Percentiles rank a stretch among this genome's conserved stretches.
phyloP scores from a whole-genome alignment of 768 basidiomycete species.

The Termitomyces sp. region DNA sequence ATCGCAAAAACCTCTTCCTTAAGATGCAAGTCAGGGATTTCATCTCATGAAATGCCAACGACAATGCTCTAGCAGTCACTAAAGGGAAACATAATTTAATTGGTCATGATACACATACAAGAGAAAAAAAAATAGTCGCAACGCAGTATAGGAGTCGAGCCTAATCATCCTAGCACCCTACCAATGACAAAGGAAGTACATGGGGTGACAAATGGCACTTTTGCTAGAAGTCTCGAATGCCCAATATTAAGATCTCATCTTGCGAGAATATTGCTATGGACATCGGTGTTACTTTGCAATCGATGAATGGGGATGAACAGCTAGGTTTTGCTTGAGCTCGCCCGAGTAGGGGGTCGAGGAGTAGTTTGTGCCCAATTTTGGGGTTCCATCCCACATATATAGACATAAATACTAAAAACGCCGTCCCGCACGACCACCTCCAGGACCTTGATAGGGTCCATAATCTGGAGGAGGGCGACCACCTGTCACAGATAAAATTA shows the following conservation, averaged over 20 bases:
- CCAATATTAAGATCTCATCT: neutral
- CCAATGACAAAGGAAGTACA: too few species aligned
- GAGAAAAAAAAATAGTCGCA: too few species aligned
- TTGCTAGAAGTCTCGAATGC: too few species aligned
- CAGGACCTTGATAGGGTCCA: constrained; percentile 79
- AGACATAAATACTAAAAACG: constrained; percentile 12
- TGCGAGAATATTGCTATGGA: neutral
- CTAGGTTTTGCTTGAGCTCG: neutral
- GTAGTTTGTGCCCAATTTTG: neutral
- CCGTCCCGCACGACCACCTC: constrained; percentile 23
- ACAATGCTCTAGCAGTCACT: too few species aligned
- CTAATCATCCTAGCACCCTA: too few species aligned
- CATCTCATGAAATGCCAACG: too few species aligned
- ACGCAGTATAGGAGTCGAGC: too few species aligned
- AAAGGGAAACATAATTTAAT: too few species aligned
- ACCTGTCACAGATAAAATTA: constrained; percentile 23
- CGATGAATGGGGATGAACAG: neutral
- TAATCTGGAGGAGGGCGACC: constrained; percentile 84
- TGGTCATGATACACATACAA: too few species aligned
- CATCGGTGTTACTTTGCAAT: neutral
- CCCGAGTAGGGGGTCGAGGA: neutral
- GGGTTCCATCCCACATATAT: neutral
- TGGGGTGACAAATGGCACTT: too few species aligned
- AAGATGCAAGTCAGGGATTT: too few species aligned
- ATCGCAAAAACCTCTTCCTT: too few species aligned